Percentiles rank a stretch among this genome's conserved stretches.
phyloP scores from a whole-genome alignment of 768 basidiomycete species.

The Amanita pseudoporphyria region DNA sequence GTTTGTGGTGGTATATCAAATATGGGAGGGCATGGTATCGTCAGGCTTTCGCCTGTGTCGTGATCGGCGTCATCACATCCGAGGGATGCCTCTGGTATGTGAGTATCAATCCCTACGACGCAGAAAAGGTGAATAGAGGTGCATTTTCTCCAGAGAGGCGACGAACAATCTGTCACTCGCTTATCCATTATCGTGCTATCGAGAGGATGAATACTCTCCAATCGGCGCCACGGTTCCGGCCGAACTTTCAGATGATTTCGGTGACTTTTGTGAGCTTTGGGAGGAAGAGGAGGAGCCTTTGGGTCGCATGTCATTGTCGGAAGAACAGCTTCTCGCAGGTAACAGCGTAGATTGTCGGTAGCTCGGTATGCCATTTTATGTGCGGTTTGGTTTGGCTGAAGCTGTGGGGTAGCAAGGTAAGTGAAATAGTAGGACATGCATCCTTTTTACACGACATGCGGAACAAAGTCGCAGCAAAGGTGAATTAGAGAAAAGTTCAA shows the following conservation, averaged over 20 bases:
- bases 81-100: constrained; percentile 25
- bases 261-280: constrained; percentile 36
- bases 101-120: constrained; percentile 27
- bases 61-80: constrained; percentile 29
- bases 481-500: neutral
- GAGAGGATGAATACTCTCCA: constrained; percentile 39
- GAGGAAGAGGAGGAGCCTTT: constrained; percentile 23
- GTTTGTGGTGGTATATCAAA: constrained; percentile 25
- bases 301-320: constrained; percentile 28
- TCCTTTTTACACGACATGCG: neutral
- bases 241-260: constrained; percentile 31
- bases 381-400: neutral
- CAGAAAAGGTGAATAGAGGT: neutral
- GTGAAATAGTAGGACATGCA: too few relatives aligned
- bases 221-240: constrained; percentile 38
- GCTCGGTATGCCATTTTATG: constrained; percentile 21
- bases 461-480: neutral
- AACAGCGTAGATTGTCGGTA: constrained; percentile 34
- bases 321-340: constrained; percentile 36
- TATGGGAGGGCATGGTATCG: constrained; percentile 31
- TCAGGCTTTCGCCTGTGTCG: constrained; percentile 28
- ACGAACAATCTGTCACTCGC: constrained; percentile 26
- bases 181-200: constrained; percentile 24
- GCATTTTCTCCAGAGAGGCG: neutral
- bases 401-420: neutral